Percentiles rank a stretch among this genome's conserved stretches.
phyloP scores from a whole-genome alignment of 495 filamentous ascomycete species.

The Annulohypoxylon bovei region DNA sequence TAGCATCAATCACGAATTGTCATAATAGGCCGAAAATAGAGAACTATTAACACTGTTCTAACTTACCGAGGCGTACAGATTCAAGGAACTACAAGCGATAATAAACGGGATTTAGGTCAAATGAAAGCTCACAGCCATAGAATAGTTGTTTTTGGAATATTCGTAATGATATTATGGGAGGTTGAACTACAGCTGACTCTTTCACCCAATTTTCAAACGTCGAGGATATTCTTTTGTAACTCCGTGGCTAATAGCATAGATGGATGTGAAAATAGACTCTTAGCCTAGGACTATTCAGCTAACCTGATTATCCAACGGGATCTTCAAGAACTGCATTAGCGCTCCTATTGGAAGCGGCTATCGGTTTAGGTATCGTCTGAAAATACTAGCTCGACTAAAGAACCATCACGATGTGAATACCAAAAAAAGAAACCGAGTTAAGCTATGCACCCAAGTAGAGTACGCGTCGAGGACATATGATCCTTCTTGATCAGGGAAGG shows the following conservation, averaged over 20 bases:
- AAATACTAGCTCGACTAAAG: neutral
- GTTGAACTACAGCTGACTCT: neutral
- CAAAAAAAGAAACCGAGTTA: neutral
- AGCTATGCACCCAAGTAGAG: neutral
- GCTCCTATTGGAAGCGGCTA: neutral
- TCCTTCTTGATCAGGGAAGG: neutral
- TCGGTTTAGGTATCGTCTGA: neutral
- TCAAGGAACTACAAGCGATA: neutral
- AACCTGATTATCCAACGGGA: neutral
- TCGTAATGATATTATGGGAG: neutral
- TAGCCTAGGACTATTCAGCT: neutral
- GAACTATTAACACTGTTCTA: neutral
- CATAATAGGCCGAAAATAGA: neutral
- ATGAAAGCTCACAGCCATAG: neutral
- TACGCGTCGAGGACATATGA: neutral
- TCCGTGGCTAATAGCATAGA: neutral
- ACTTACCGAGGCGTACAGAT: neutral
- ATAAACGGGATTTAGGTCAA: neutral
- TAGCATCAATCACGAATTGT: neutral
- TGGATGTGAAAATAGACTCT: neutral
- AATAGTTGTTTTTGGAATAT: neutral
- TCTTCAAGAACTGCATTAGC: neutral
- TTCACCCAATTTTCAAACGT: neutral
- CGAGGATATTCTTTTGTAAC: too few relatives aligned
- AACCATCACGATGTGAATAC: slow-evolving; percentile 10